A percentile compares a stretch with the other conserved stretches of the same genome.
phyloP scores from a whole-genome alignment of 345 rosid genomes.

The Linum usitatissimum region DNA sequence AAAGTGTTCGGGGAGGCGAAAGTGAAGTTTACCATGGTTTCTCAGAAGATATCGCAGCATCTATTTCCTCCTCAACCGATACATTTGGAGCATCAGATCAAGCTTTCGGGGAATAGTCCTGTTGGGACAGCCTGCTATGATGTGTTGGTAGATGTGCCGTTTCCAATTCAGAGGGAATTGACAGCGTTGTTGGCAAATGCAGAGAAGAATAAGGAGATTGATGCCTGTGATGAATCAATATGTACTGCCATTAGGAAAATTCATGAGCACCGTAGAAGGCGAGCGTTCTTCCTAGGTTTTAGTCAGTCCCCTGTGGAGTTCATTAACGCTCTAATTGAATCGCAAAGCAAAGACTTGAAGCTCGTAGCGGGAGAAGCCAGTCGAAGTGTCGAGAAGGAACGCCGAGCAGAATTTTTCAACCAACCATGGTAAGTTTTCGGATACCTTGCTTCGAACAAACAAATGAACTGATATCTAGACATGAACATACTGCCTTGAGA shows the following conservation, averaged over 20 bases:
- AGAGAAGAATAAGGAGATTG: constrained; percentile 96
- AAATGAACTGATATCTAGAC: not conserved
- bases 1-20: constrained; percentile 91
- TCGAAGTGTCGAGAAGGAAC: constrained; percentile 81
- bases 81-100: constrained; percentile 82
- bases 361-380: constrained; percentile 79
- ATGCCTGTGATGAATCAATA: constrained; percentile 88
- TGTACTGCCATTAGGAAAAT: constrained; percentile 82
- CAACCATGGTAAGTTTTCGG: constrained; percentile 74
- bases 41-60: constrained; percentile 80
- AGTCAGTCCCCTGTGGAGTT: constrained; percentile 97
- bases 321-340: constrained; percentile 80
- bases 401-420: constrained; percentile 76
- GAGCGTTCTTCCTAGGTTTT: constrained; percentile 93
- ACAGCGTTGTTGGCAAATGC: constrained; percentile 74
- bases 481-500: not conserved
- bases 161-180: constrained; percentile 87
- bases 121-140: constrained; percentile 85
- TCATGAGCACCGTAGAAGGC: constrained; percentile 82
- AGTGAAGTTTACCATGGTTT: constrained; percentile 72
- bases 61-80: constrained; percentile 79
- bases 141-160: constrained; percentile 85
- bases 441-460: not conserved
- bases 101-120: constrained; percentile 80
- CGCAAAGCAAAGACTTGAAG: constrained; percentile 88